Evolutionary conservation across 768 basidiomycete genomes (phyloP), one percentile per base, ranked within the genome.

Genomic region (Daedaleopsis nitida): DNA sequence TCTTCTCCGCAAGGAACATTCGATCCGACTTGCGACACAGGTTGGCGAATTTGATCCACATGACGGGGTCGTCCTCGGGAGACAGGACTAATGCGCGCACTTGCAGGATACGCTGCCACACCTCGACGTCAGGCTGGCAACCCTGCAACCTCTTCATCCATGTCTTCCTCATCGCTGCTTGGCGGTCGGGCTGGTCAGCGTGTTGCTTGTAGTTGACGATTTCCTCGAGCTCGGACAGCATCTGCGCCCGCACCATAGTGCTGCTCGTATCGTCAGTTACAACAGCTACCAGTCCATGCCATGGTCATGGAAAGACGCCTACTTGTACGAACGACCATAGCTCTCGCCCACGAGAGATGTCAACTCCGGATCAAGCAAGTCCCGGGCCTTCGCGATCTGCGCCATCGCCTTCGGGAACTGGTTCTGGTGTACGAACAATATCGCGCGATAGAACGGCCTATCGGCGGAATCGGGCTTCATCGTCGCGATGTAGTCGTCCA

Each of bases 41-140:
- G 69, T 99, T 98, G 2, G 96, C 94, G 70, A 99, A 98, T 75
- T 97, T 95, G 75, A 99, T 97, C 95, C 96, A 98, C 87, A 97
- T 98, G 49, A 91, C 85, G 47, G 92, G 93, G 71, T 98, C 95
- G 64, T 97, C 94, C 65, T 92, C 92, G 0, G 97, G 96, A 47
- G 86, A 91, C 27, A 98, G 80, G 21, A 99, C 95, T 55, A 98
- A 81, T 0, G 96, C 94, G 55, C 97, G 86, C 52, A 99, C 94
- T 79, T 98, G 96, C 10, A 99, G 79, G 56, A 98, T 92, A 19
- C 96, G 87, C 73, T 98, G 97, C 97, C 97, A 99, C 5, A 97
- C 94, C 75, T 99, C 97, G 37, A 98, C 96, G 68, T 98, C 97
- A 23, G 94, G 93, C 70, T 98, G 95, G 75, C 96, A 98, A 1